These are phyloP conservation scores for Diaporthe batatas DNA, from an alignment of 2,329 filamentous ascomycete genomes.

Conservation along the genomic window DNA sequence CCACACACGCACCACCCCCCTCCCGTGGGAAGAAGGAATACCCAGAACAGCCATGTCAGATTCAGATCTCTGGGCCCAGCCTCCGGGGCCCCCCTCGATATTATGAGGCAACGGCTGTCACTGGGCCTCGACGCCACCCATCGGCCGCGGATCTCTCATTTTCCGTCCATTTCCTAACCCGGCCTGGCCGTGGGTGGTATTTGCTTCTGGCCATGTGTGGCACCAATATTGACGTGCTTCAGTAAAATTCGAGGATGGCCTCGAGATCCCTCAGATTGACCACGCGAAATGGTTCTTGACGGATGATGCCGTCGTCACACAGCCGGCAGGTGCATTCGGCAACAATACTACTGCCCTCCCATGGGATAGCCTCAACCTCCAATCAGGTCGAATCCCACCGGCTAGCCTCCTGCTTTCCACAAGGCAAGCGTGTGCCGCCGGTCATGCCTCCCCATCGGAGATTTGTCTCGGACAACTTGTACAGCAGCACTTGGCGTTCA, in stretches of 20 bases:
- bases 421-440: neutral
- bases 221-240: conserved; percentile 11
- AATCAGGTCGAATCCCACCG: no score
- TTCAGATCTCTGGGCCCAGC: conserved; percentile 28
- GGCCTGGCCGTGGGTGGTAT: neutral
- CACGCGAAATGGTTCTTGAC: neutral
- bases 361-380: no score
- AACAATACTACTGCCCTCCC: neutral
- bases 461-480: neutral
- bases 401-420: neutral
- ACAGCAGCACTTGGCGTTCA: neutral
- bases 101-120: conserved; percentile 25
- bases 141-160: neutral
- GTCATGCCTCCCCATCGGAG: neutral
- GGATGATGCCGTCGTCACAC: conserved; percentile 13
- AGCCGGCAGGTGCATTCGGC: neutral
- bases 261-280: neutral
- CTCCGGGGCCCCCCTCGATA: conserved; percentile 16
- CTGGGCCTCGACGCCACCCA: conserved; percentile 21
- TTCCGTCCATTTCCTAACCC: neutral
- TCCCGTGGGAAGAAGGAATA: neutral
- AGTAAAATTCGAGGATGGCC: conserved; percentile 14
- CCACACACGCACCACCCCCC: neutral
- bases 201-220: conserved; percentile 28
- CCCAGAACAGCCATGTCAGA: conserved; percentile 8